These are phyloP conservation scores for Boletus eberwhitei DNA, from an alignment of 768 basidiomycete genomes.

Conservation along the genomic window DNA sequence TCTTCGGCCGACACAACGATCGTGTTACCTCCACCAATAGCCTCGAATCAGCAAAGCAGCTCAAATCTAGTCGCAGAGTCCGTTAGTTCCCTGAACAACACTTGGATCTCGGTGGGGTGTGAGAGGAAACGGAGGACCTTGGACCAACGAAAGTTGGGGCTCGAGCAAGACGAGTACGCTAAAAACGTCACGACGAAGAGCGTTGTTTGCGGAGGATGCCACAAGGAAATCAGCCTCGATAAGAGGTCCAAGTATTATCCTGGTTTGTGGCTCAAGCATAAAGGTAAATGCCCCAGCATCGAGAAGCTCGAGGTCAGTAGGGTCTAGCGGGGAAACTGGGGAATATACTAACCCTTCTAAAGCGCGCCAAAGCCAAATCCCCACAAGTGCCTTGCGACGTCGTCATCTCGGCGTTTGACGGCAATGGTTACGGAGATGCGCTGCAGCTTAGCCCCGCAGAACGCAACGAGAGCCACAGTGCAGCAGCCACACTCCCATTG, in stretches of 20 bases:
- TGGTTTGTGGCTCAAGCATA: slow-evolving; percentile 35
- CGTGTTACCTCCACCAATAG: slow-evolving; percentile 4
- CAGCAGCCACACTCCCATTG: neutral
- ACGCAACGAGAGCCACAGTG: neutral
- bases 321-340: neutral
- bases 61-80: neutral
- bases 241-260: slow-evolving; percentile 35
- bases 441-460: neutral
- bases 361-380: slow-evolving; percentile 14
- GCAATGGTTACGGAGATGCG: neutral
- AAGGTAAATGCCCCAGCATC: slow-evolving; percentile 26
- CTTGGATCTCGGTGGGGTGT: slow-evolving; percentile 18
- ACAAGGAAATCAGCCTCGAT: slow-evolving; percentile 33
- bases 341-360: slow-evolving; percentile 12
- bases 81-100: neutral
- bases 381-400: neutral
- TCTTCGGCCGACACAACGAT: slow-evolving; percentile 11
- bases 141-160: slow-evolving; percentile 24
- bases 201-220: slow-evolving; percentile 30
- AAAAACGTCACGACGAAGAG: slow-evolving; percentile 22
- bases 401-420: neutral
- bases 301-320: slow-evolving; percentile 26
- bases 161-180: slow-evolving; percentile 31
- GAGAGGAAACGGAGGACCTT: slow-evolving; percentile 30
- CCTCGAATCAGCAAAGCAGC: neutral